Conservation (phyloP, 164 flowering plant species). For the Kingdonia uniflora region DNA sequence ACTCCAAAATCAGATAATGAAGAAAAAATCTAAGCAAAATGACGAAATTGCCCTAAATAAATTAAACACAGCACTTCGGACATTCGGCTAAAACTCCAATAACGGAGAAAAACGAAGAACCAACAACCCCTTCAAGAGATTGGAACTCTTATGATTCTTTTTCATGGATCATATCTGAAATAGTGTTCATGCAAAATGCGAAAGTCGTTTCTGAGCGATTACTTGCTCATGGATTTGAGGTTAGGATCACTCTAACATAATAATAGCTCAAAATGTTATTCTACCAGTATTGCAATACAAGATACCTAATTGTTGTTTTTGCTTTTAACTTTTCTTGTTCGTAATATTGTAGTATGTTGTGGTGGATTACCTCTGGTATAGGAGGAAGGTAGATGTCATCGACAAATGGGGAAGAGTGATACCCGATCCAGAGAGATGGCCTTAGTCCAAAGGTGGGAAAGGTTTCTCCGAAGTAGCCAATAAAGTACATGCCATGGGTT, state of each 20-base stretch:
- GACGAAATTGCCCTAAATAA: no score
- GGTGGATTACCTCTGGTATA: slow-evolving; percentile 96
- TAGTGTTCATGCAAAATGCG: slow-evolving; percentile 67
- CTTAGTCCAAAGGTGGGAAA: slow-evolving; percentile 64
- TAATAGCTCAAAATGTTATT: neutral
- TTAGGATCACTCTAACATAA: slow-evolving; percentile 6
- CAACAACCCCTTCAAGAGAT: slow-evolving; percentile 97
- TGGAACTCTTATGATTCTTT: slow-evolving; percentile 98
- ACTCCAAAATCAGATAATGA: no score
- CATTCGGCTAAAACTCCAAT: no score
- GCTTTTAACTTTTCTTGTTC: no score
- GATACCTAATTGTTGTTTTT: neutral
- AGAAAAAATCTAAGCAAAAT: no score
- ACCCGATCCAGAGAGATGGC: slow-evolving; percentile 91
- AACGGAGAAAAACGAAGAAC: no score
- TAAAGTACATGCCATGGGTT: slow-evolving; percentile 73
- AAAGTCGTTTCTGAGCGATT: slow-evolving; percentile 45
- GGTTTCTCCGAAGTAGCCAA: slow-evolving; percentile 75
- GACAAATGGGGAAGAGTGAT: slow-evolving; percentile 91
- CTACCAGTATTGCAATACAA: neutral
- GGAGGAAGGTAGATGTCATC: slow-evolving; percentile 74
- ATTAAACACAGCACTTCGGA: no score
- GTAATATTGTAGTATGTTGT: slow-evolving; percentile 93
- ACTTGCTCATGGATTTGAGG: slow-evolving; percentile 68
- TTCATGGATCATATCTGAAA: slow-evolving; percentile 73